Base-by-base conservation (phyloP, 306 rosid species). In the Boehmeria nivea region DNA sequence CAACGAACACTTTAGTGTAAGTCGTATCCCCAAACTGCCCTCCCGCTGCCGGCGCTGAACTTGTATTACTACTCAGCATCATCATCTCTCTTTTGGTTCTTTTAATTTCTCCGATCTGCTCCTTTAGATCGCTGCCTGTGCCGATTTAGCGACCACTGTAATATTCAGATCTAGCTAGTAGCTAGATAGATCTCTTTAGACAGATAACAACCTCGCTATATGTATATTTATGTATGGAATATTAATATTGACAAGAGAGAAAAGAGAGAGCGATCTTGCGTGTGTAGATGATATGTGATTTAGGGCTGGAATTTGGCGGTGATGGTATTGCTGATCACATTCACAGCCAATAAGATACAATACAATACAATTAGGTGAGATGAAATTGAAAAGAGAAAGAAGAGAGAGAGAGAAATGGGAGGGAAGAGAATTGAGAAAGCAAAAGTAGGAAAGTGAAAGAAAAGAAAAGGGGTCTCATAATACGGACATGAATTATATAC, bases 1-100 rank as follows among this genome's bases (percentile, higher is more conserved):
- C 99, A 8, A 91, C 99, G 50, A 91, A 91, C 31, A 91, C 96
- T 57, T 91, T 91, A 12, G 99, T 91, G 75, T 87, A 87, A 14
- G 99, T 91, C 8, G 99, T 91, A 40, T 91, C 99, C 2, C 99
- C 99, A 59, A 91, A 91, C 83, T 91, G 99, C 15, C 64, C 52
- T 15, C 20, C 54, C 26, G 10, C 75, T 80, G 80, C 75, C 39
- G 85, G 96, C 75, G 81, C 48, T 43, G 16, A n/a, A n/a, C n/a
- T n/a, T n/a, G n/a, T n/a, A n/a, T n/a, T n/a, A n/a, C n/a, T n/a
- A 44, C 26, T 28, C 53, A 51, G 23, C 37, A 24, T 17, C 33
- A 10, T 28, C 63, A 12, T 18, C 31, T 21, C 15, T 12, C 28
- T 18, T 18, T 18, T 24, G 12, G 8, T 50, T 50, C n/a, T n/a